Base-by-base conservation (phyloP, 495 filamentous ascomycete species). In the Hypoxylon crocopeplum region DNA sequence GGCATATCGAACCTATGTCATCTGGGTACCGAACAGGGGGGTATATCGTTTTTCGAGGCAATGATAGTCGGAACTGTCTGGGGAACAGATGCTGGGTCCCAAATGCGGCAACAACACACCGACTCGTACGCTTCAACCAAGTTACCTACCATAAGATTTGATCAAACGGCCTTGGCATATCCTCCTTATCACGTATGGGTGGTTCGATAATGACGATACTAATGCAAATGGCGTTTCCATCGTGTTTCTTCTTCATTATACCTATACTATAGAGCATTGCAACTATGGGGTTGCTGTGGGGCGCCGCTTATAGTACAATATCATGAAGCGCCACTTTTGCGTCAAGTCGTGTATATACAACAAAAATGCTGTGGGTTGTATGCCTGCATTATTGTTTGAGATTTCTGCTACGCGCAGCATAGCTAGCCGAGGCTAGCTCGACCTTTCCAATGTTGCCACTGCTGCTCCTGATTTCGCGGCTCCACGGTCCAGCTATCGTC, bases 211-310 rank as follows among this genome's bases (percentile, higher is more conserved):
- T 64, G 55, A 64, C 61, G 55, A 59, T 59, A 15, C 5, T 36
- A 36, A 30, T 64, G 44, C 49, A 54, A 58, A 59, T 50, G 54
- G 60, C 54, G 54, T 54, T 50, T 53, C 45, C 48, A 44, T 59
- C 60, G 54, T 64, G 54, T 64, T 54, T 64, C 60, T 55, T 56
- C 54, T 64, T 59, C 54, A 59, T 59, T 54, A 54, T 64, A 63
- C 36, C 12, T 41, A 49, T 64, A 55, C 54, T 59, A 55, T 64
- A 64, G 40, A 55, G 7, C 40, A 22, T 13, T 47, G 25, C 33
- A 55, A 64, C 46, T 42, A 29, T 48, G 25, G 48, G 12, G 13
- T 49, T 22, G 54, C 60, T 54, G 61, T 64, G 61, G 61, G 55
- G 55, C 54, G 24, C 48, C 32, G 12, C 12, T n/a, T 8, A 3